Evolutionary conservation across 352 stramenopile species (phyloP).

Genomic region (Globisporangium paddicum): DNA sequence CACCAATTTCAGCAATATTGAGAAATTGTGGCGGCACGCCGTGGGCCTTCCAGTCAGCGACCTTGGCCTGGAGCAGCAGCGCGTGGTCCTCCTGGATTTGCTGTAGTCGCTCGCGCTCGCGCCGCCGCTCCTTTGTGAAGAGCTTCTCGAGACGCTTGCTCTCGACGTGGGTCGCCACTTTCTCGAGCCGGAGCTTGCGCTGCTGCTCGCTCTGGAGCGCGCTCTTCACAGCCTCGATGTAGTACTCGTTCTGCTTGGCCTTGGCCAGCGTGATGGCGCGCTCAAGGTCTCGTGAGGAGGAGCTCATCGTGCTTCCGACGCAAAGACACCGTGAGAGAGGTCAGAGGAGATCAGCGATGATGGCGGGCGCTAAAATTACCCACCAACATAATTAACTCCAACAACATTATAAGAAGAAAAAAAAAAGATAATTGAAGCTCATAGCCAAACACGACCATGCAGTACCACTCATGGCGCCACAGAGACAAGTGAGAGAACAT

Average conservation of each 20-base stretch:
- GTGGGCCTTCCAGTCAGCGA: conserved; percentile 43
- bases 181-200: conserved; percentile 38
- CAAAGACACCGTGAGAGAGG: background rate
- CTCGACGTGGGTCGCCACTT: conserved; percentile 32
- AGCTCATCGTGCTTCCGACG: background rate
- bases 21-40: conserved; percentile 12
- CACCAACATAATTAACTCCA: too few relatives aligned
- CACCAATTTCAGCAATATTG: background rate
- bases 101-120: conserved; percentile 42
- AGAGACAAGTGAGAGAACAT: background rate
- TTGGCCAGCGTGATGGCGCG: conserved; percentile 2
- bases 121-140: conserved; percentile 39
- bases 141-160: conserved; percentile 45
- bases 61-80: conserved; percentile 43
- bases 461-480: background rate
- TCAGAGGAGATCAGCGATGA: background rate
- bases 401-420: background rate
- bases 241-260: conserved; percentile 26
- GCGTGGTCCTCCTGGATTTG: conserved; percentile 63
- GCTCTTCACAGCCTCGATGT: conserved; percentile 48
- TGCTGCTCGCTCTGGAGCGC: conserved; percentile 48
- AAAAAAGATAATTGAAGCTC: background rate
- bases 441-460: background rate
- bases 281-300: background rate
- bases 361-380: background rate